Base-by-base conservation (phyloP, 805 yeast species). In the Candida vaughaniae region DNA sequence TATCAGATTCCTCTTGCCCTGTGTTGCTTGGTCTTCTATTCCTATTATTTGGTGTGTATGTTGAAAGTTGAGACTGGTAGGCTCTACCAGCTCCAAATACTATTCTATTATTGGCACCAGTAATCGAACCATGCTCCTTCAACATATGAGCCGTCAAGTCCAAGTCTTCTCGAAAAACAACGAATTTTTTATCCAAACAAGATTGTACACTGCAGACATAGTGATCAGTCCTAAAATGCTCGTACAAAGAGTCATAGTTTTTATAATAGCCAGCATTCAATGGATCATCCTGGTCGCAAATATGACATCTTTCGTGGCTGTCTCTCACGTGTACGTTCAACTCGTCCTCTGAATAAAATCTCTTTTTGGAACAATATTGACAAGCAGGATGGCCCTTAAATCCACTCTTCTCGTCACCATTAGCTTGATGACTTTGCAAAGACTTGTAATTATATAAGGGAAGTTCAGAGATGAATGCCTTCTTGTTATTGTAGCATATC, bases 301-400 rank as follows among this genome's bases (percentile, higher is more conserved):
- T 80, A 50, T 81, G 86, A 58, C 99, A 93, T 47, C 81, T 78
- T 55, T 90, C 96, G 59, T 93, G 99, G 33, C 66, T 66, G 42
- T 85, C 84, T 47, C 95, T 71, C 64, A 90, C 75, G 60, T 93
- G 99, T 22, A 80, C 60, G 46, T 77, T 79, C 49, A 89, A 69
- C 56, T 90, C 98, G 56, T 91, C 96, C 26, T 80, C 86, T 0
- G 95, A 86, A 56, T 93, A 93, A 56, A 86, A 90, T 39, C 95
- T 63, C 47, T 68, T 73, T 2, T 79, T 78, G 3, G 72, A 61
- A 59, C 99, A 93, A 56, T 86, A 85, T 46, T 76, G 76, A 69
- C 99, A 93, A 44, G 71, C 65, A 0, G 98, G 97, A 56, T 90
- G 98, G 0, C 98, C 98, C 8, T 60, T 69, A 58, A 90, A 90